Evolutionary conservation across 306 rosid species (phyloP).

Genomic region (Quercus suber): DNA sequence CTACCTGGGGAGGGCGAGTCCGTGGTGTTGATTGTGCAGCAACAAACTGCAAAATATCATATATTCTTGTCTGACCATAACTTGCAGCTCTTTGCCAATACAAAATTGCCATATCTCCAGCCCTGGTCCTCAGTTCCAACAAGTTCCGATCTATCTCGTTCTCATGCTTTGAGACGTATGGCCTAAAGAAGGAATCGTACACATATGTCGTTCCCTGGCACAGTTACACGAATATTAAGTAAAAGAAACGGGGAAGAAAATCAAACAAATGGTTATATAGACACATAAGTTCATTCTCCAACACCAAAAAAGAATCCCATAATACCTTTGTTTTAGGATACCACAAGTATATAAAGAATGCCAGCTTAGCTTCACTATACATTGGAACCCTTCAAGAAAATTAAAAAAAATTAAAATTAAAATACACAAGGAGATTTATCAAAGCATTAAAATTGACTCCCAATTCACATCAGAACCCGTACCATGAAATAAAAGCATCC

Average conservation of each 20-base stretch:
- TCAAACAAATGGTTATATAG: constrained; percentile 10
- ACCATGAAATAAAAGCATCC: constrained; percentile 89
- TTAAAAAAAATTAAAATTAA: not conserved
- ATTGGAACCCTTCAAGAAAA: constrained; percentile 80
- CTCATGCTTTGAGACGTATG: constrained; percentile 79
- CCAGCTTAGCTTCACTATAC: constrained; percentile 94
- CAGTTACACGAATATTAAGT: constrained; percentile 10
- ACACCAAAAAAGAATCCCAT: constrained; percentile 8
- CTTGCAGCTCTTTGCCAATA: constrained; percentile 79
- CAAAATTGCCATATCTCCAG: constrained; percentile 56
- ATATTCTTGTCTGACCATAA: constrained; percentile 78
- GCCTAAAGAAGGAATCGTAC: constrained; percentile 84
- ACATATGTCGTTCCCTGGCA: constrained; percentile 79
- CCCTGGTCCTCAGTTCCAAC: constrained; percentile 73
- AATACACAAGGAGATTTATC: not conserved
- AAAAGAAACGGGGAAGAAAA: not conserved
- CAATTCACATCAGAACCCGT: constrained; percentile 22
- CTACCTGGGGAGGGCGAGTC: constrained; percentile 72
- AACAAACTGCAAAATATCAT: constrained; percentile 71
- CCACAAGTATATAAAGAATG: constrained; percentile 87
- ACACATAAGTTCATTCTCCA: constrained; percentile 19
- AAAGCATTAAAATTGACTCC: constrained; percentile 9
- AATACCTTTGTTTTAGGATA: constrained; percentile 88
- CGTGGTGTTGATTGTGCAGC: constrained; percentile 74
- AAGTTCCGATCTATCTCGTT: constrained; percentile 74